A percentile compares a stretch with the other conserved stretches of the same genome.
Evolutionary conservation across 768 basidiomycete species (phyloP).

Genomic region (Naematelia aurantialba): DNA sequence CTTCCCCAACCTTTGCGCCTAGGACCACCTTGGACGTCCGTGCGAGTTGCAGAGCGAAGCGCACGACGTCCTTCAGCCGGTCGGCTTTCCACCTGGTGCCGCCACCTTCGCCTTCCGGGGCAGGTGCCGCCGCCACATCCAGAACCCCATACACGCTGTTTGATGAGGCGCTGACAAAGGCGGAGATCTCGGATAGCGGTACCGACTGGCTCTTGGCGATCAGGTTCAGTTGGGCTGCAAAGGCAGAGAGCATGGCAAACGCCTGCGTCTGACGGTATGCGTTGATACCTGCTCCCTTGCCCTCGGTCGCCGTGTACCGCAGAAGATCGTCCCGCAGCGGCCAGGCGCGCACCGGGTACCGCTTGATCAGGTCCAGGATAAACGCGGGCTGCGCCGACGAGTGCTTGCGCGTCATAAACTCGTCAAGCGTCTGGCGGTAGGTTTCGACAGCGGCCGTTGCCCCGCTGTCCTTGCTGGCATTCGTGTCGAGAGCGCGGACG

Average conservation of each 20-base stretch:
- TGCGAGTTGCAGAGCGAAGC: conserved; percentile 63
- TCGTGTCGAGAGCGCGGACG: conserved; percentile 55
- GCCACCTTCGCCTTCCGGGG: conserved; percentile 40
- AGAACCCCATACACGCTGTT: conserved; percentile 56
- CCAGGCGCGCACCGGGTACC: conserved; percentile 67
- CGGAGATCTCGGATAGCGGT: conserved; percentile 53
- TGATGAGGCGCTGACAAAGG: conserved; percentile 59
- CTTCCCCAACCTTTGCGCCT: conserved; percentile 41
- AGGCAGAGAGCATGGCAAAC: conserved; percentile 65
- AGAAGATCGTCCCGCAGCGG: conserved; percentile 61
- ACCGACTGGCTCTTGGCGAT: conserved; percentile 45
- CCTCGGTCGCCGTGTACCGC: conserved; percentile 50
- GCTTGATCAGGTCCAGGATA: conserved; percentile 72
- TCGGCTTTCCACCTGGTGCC: conserved; percentile 55
- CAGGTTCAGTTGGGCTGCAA: conserved; percentile 60
- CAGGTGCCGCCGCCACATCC: conserved; percentile 55
- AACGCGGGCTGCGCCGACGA: conserved; percentile 69
- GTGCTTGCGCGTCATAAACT: conserved; percentile 76
- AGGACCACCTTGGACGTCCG: conserved; percentile 61
- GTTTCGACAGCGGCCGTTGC: conserved; percentile 51
- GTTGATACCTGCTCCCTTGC: conserved; percentile 62
- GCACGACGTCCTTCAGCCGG: conserved; percentile 76
- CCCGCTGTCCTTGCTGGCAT: not conserved
- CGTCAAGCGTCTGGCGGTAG: conserved; percentile 65
- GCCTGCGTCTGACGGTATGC: conserved; percentile 70